Conservation (phyloP, 495 filamentous ascomycete genomes). For the Neurospora sp. region DNA sequence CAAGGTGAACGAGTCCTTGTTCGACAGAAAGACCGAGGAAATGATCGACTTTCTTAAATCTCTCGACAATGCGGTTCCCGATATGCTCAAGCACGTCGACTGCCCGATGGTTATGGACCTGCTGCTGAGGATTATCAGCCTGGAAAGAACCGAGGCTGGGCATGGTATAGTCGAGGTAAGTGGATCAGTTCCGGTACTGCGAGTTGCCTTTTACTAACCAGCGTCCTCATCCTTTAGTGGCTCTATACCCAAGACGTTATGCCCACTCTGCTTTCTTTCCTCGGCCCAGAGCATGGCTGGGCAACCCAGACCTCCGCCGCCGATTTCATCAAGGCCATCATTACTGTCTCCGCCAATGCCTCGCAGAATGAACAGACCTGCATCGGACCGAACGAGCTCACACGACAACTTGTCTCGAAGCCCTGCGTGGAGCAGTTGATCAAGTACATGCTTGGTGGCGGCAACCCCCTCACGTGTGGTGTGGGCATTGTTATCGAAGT, state of each 20-base stretch:
- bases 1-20: slow-evolving; percentile 91
- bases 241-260: slow-evolving; percentile 86
- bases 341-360: slow-evolving; percentile 96
- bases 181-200: not conserved
- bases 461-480: slow-evolving; percentile 90
- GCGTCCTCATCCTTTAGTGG: slow-evolving; percentile 50
- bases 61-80: slow-evolving; percentile 66
- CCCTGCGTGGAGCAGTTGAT: slow-evolving; percentile 74
- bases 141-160: slow-evolving; percentile 86
- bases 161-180: slow-evolving; percentile 90
- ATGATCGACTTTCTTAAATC: slow-evolving; percentile 86
- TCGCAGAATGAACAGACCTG: slow-evolving; percentile 96
- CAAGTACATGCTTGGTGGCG: slow-evolving; percentile 82
- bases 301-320: slow-evolving; percentile 94
- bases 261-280: slow-evolving; percentile 74
- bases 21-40: slow-evolving; percentile 95
- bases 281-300: slow-evolving; percentile 69
- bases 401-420: slow-evolving; percentile 87
- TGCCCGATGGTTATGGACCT: slow-evolving; percentile 99
- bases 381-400: slow-evolving; percentile 95
- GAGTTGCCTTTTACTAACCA: not conserved
- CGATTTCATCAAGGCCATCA: slow-evolving; percentile 97
- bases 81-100: slow-evolving; percentile 89
- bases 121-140: slow-evolving; percentile 90
- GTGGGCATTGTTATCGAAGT: slow-evolving; percentile 98